phyloP scores from a whole-genome alignment of 805 yeast species.

The Kuraishia cidri region DNA sequence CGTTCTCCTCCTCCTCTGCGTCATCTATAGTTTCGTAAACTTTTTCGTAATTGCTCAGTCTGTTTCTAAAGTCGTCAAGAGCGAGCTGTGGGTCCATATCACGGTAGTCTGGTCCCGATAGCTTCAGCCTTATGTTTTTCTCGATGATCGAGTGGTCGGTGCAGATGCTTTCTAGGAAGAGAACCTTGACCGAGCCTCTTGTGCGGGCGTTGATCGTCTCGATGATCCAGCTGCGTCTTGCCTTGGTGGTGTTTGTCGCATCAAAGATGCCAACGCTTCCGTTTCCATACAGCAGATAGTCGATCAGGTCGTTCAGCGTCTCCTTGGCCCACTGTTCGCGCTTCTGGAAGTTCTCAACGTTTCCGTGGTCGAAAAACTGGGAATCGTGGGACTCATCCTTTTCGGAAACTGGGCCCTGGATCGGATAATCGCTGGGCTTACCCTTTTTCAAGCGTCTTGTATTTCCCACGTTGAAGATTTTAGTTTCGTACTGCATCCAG shows the following conservation, averaged over 20 bases:
- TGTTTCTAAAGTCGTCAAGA: conserved; percentile 68
- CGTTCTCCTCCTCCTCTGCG: conserved; percentile 28
- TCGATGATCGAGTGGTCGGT: conserved; percentile 73
- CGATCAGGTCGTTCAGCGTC: conserved; percentile 27
- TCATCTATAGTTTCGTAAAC: conserved; percentile 91
- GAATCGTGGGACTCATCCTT: conserved; percentile 25
- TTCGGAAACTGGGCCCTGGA: conserved; percentile 21
- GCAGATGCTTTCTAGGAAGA: conserved; percentile 71
- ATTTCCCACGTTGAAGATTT: conserved; percentile 69
- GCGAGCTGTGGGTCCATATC: conserved; percentile 80
- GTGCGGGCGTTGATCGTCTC: conserved; percentile 24
- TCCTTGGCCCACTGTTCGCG: conserved; percentile 45
- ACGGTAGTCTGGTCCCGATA: conserved; percentile 89
- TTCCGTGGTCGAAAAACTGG: conserved; percentile 31
- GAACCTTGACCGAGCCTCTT: conserved; percentile 22
- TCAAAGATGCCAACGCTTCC: conserved; percentile 52
- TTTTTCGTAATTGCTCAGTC: conserved; percentile 75
- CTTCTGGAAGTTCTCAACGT: conserved; percentile 29
- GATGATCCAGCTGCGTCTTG: conserved; percentile 29
- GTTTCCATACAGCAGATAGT: conserved; percentile 27
- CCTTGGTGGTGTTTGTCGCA: conserved; percentile 47
- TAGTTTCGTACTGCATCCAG: conserved; percentile 53
- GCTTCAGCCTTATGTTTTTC: conserved; percentile 73
- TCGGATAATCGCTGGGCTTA: conserved; percentile 26
- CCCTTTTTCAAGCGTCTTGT: conserved; percentile 50